Base-by-base conservation (phyloP, 2,329 filamentous ascomycete species). In the Claviceps digitariae region DNA sequence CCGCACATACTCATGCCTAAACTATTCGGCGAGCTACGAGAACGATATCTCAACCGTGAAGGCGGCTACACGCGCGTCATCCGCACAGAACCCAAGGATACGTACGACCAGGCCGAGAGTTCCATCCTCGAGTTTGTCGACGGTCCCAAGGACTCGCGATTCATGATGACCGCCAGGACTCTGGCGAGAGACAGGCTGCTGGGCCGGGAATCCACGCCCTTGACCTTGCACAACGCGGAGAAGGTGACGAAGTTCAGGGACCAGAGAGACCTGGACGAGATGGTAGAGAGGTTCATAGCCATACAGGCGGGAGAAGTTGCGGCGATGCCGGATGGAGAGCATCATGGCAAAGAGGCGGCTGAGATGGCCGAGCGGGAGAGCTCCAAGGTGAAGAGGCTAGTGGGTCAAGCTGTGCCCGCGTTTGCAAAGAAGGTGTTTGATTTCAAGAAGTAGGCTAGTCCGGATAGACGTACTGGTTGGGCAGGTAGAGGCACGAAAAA, bases 31-130 rank as follows among this genome's bases (percentile, higher is more conserved):
- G 78, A 84, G 59, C 81, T 98, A 57, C 80, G 86, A 60, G 73
- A 83, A 66, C 86, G 93, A 62, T 98, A 97, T 71, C 73, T 77
- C 47, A 66, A 76, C 52, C 82, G 93, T 49, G 86, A 87, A 1
- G 93, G 93, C 57, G 93, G 93, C 53, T 98, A 97, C 76, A 98
- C 93, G 20, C 87, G 93, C 45, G 87, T 98, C 12, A 81, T 96
- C 48, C 87, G 90, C 60, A 90, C 94, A 59, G 91, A 97, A 71
- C 87, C 93, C 54, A 80, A 86, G 63, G 89, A 91, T 68, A 78
- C 80, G 63, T 76, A 76, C 67, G 91, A 97, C 69, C 89, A 96
- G 72, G 91, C 87, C 9, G 81, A 84, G 58, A 90, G 86, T 36
- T 91, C 93, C 23, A 90, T 98, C 58, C 83, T 98, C 48, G 90